Evolutionary conservation across 768 basidiomycete genomes (phyloP).

Genomic region (Lactifluus pinguis): DNA sequence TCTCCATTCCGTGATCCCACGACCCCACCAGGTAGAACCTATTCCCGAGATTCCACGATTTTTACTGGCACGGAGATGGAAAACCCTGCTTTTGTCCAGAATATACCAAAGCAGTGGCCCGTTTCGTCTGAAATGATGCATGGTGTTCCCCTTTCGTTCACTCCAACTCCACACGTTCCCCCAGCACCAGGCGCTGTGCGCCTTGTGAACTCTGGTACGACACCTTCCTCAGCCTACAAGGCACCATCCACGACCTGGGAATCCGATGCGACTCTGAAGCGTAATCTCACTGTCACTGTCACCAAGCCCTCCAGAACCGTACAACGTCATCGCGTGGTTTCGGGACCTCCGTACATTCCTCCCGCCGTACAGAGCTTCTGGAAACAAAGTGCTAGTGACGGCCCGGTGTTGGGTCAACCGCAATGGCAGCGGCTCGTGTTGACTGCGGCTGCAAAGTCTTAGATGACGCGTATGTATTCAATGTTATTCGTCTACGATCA

Average conservation of each 20-base stretch:
- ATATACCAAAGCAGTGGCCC: too few relatives aligned
- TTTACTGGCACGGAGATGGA: too few relatives aligned
- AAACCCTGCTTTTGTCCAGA: too few relatives aligned
- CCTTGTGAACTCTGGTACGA: background rate
- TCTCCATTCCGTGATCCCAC: too few relatives aligned
- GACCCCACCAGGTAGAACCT: too few relatives aligned
- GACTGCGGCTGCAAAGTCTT: conserved; percentile 1
- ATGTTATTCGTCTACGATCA: too few relatives aligned
- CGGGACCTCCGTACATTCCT: background rate
- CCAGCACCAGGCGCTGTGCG: background rate
- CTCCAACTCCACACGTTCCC: background rate
- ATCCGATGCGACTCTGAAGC: background rate
- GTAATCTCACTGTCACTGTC: background rate
- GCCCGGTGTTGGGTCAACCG: background rate
- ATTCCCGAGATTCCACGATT: too few relatives aligned
- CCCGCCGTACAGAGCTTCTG: background rate
- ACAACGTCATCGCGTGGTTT: background rate
- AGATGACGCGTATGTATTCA: background rate
- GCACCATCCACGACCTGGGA: background rate
- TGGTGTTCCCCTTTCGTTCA: conserved; percentile 2
- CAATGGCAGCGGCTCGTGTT: conserved; percentile 13
- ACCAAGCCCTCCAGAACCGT: background rate
- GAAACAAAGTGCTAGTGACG: background rate
- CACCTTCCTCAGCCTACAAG: background rate
- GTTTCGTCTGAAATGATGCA: too few relatives aligned